These are phyloP conservation scores for Aspergillus indologenus DNA, from an alignment of 495 filamentous ascomycete genomes.

Conservation along the genomic window DNA sequence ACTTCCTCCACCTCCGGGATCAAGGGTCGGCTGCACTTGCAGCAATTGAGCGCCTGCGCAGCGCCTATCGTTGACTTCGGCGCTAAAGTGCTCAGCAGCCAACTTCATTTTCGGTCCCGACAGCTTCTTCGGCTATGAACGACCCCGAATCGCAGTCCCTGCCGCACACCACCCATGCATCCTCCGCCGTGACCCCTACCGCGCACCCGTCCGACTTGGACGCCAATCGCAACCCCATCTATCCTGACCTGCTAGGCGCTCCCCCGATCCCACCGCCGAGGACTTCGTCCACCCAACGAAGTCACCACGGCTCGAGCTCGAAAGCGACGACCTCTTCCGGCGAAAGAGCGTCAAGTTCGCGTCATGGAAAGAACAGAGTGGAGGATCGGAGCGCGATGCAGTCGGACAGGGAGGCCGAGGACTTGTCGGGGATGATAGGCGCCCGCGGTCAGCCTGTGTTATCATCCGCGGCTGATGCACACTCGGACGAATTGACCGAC, in stretches of 20 bases:
- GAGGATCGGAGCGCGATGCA: constrained; percentile 34
- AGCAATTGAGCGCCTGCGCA: not conserved
- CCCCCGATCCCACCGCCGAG: constrained; percentile 44
- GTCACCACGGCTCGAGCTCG: constrained; percentile 35
- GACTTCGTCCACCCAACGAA: constrained; percentile 43
- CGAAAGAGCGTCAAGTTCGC: constrained; percentile 34
- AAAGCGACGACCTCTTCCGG: constrained; percentile 16
- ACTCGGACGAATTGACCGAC: constrained; percentile 27
- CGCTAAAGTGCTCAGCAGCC: constrained; percentile 32
- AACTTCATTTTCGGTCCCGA: constrained; percentile 28
- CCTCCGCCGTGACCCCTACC: constrained; percentile 29
- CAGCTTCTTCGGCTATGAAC: constrained; percentile 47
- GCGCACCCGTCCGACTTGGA: constrained; percentile 30
- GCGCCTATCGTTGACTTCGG: not conserved
- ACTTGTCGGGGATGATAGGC: constrained; percentile 23
- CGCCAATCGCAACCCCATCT: constrained; percentile 32
- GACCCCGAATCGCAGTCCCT: constrained; percentile 35
- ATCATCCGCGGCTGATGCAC: constrained; percentile 14
- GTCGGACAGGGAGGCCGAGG: constrained; percentile 34
- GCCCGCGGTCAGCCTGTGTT: constrained; percentile 10
- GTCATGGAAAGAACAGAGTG: constrained; percentile 32
- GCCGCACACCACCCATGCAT: constrained; percentile 34
- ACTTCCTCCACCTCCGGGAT: not conserved
- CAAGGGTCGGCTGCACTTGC: not conserved
- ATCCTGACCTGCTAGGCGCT: constrained; percentile 38